These are phyloP conservation scores for Cladosporium sp. DNA, from an alignment of 2,329 filamentous ascomycete species.

Conservation along the genomic window DNA sequence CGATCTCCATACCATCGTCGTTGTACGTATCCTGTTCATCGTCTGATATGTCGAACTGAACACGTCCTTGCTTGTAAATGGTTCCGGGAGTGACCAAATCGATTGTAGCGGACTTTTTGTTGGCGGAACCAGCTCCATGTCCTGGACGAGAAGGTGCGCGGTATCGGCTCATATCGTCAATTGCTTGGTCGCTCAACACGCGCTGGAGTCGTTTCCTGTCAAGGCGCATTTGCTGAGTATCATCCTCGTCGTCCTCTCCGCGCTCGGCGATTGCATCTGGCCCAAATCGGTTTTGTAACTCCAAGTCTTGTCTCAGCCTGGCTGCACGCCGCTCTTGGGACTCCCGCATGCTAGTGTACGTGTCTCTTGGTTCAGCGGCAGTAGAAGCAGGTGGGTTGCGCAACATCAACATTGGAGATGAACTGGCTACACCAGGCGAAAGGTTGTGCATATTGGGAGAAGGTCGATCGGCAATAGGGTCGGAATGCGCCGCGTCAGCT, in stretches of 20 bases:
- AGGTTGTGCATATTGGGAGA: conserved; percentile 46
- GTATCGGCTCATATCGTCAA: conserved; percentile 24
- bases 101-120: conserved; percentile 27
- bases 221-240: conserved; percentile 21
- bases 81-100: conserved; percentile 39
- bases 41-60: conserved; percentile 29
- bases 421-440: conserved; percentile 41
- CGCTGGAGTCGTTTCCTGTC: conserved; percentile 26
- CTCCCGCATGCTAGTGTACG: conserved; percentile 48
- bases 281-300: conserved; percentile 21
- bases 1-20: conserved; percentile 25
- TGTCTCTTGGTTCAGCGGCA: conserved; percentile 42
- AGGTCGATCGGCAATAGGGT: conserved; percentile 48
- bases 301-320: conserved; percentile 27
- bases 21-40: conserved; percentile 26
- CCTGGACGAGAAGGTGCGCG: conserved; percentile 26
- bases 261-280: conserved; percentile 19
- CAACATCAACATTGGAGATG: conserved; percentile 44
- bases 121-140: conserved; percentile 21
- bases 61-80: conserved; percentile 18
- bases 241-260: conserved; percentile 30
- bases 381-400: conserved; percentile 27
- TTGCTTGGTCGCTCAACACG: conserved; percentile 30
- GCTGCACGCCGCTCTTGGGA: conserved; percentile 45
- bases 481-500: conserved; percentile 42